These are phyloP conservation scores for Colletotrichum sp. DNA, from an alignment of 2,329 filamentous ascomycete genomes.

Conservation along the genomic window DNA sequence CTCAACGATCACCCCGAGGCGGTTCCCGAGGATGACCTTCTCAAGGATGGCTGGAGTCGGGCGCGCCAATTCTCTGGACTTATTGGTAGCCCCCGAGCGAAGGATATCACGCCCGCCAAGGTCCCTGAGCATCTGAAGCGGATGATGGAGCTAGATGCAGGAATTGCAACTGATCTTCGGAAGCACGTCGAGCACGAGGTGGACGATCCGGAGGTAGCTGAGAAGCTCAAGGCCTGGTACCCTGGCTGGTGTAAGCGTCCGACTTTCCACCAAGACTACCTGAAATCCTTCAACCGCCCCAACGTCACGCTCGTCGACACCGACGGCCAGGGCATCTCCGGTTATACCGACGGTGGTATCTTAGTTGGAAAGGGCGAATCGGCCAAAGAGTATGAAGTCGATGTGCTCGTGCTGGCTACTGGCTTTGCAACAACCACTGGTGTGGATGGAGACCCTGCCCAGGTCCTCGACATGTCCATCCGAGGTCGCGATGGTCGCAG, in stretches of 20 bases:
- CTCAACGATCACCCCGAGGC: neutral
- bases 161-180: slow-evolving; percentile 46
- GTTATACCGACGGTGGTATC: slow-evolving; percentile 49
- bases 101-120: slow-evolving; percentile 12
- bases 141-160: slow-evolving; percentile 45
- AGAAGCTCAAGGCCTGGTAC: slow-evolving; percentile 63
- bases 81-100: slow-evolving; percentile 2
- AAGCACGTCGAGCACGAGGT: slow-evolving; percentile 53
- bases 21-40: slow-evolving; percentile 39
- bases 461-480: slow-evolving; percentile 28
- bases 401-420: slow-evolving; percentile 43
- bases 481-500: slow-evolving; percentile 47
- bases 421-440: slow-evolving; percentile 34
- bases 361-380: slow-evolving; percentile 37
- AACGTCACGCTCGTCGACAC: slow-evolving; percentile 68
- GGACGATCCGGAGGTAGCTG: slow-evolving; percentile 52
- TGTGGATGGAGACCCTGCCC: slow-evolving; percentile 20
- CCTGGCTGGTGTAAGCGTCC: slow-evolving; percentile 68
- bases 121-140: slow-evolving; percentile 34
- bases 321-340: slow-evolving; percentile 53
- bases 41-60: slow-evolving; percentile 52
- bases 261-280: slow-evolving; percentile 64
- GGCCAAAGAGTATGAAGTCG: slow-evolving; percentile 50
- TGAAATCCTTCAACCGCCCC: slow-evolving; percentile 60
- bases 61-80: neutral